Evolutionary conservation across 257 asterid genomes (phyloP).

Genomic region (Primulina tabacum): DNA sequence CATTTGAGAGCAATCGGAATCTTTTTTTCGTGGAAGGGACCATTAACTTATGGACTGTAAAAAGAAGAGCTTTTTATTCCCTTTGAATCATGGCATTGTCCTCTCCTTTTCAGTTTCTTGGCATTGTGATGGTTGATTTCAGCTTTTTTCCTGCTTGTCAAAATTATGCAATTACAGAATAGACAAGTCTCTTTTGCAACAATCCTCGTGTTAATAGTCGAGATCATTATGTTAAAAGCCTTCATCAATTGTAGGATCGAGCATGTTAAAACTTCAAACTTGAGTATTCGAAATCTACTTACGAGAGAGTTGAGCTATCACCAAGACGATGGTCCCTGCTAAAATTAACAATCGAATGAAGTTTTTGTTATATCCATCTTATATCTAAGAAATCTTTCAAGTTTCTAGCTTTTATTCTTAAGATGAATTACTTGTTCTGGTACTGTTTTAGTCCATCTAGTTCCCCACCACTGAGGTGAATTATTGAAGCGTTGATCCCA

Average conservation of each 20-base stretch:
- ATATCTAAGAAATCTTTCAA: no score
- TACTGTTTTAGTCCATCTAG: neutral
- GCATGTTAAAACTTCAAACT: no score
- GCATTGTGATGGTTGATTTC: neutral
- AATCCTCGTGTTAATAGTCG: no score
- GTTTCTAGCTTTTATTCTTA: no score
- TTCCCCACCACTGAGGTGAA: neutral
- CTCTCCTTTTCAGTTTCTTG: conserved; percentile 34
- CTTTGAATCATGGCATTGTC: conserved; percentile 43
- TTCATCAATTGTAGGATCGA: neutral
- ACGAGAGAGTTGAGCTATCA: neutral
- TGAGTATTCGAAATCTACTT: neutral
- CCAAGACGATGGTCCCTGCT: no score
- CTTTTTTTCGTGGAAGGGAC: conserved; percentile 33
- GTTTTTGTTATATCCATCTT: no score
- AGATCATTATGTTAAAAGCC: no score
- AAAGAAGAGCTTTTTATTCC: conserved; percentile 52
- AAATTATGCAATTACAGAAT: neutral
- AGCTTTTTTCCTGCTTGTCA: neutral
- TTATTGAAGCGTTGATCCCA: neutral
- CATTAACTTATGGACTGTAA: conserved; percentile 24
- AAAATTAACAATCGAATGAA: no score
- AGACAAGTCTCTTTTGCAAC: neutral
- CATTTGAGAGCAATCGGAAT: conserved; percentile 30
- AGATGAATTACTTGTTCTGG: neutral